These are phyloP conservation scores for Striga asiatica DNA, from an alignment of 257 asterid genomes.

Conservation along the genomic window DNA sequence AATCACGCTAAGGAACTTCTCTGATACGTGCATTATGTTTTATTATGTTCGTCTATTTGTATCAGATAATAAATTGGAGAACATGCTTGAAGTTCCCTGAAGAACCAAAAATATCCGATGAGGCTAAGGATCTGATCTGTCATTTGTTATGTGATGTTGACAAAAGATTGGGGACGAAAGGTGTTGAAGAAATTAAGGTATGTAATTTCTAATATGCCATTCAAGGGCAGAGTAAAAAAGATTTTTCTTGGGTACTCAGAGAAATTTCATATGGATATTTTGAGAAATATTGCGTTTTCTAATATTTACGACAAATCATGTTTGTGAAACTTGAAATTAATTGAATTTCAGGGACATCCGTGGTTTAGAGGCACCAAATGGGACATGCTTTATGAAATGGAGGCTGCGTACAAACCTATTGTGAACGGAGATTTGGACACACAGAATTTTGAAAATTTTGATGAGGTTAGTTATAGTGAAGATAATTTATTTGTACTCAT, in stretches of 20 bases:
- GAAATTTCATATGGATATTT: conserved; percentile 9
- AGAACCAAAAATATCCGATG: conserved; percentile 72
- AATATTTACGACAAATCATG: not conserved
- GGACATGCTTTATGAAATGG: conserved; percentile 87
- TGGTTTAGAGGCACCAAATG: conserved; percentile 74
- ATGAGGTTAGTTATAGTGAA: conserved; percentile 44
- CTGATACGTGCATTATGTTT: not conserved
- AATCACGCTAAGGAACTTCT: not conserved
- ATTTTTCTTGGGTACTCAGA: not conserved
- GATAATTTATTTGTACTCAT: no score
- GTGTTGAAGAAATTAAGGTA: conserved; percentile 95
- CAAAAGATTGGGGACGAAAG: conserved; percentile 82
- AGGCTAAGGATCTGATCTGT: conserved; percentile 84
- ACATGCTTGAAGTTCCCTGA: conserved; percentile 91
- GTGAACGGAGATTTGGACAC: conserved; percentile 89
- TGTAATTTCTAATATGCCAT: not conserved
- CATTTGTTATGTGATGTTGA: conserved; percentile 85
- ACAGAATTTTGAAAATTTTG: conserved; percentile 87
- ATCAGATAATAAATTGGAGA: conserved; percentile 85
- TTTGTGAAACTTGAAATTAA: not conserved
- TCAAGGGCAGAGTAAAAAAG: not conserved
- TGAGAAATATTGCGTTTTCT: not conserved
- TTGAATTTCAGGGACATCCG: conserved; percentile 64
- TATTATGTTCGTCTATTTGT: conserved; percentile 3
- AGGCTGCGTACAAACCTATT: conserved; percentile 86